A percentile compares a stretch with the other conserved stretches of the same genome.
Conservation (phyloP, 257 asterid genomes). For the Gentiana macrophylla region DNA sequence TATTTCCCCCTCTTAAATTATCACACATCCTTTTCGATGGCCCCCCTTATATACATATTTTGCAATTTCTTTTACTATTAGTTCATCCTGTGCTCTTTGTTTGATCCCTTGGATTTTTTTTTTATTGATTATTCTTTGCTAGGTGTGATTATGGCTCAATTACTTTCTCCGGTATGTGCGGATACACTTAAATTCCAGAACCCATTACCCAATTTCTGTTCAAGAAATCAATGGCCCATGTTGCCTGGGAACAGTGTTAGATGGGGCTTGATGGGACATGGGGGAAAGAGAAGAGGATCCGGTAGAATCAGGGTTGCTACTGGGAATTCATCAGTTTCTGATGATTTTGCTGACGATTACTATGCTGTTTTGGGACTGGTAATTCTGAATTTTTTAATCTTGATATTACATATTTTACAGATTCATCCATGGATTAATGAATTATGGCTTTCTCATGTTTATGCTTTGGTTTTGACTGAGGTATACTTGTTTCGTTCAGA, state of each 20-base stretch:
- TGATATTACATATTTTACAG: neutral
- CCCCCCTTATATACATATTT: neutral
- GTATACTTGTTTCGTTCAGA: neutral
- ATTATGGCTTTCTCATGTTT: neutral
- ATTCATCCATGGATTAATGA: neutral
- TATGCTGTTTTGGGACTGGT: conserved; percentile 85
- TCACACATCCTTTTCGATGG: conserved; percentile 4
- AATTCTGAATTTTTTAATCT: conserved; percentile 8
- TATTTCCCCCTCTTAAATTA: conserved; percentile 6
- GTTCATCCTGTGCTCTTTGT: neutral
- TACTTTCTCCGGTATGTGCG: conserved; percentile 62
- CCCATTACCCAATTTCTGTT: conserved; percentile 28
- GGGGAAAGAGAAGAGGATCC: conserved; percentile 30
- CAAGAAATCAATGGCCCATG: conserved; percentile 34
- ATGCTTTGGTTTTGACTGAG: neutral
- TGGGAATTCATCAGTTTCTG: conserved; percentile 38
- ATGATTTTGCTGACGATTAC: conserved; percentile 71
- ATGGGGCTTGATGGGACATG: conserved; percentile 32
- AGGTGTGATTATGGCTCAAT: conserved; percentile 20
- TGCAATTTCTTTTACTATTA: neutral
- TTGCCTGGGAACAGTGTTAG: conserved; percentile 22
- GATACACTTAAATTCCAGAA: conserved; percentile 56
- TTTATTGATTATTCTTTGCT: neutral
- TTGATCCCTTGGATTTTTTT: neutral
- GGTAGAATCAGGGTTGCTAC: conserved; percentile 54